Conservation (phyloP, 331 rosid species). For the Acacia pycnantha region DNA sequence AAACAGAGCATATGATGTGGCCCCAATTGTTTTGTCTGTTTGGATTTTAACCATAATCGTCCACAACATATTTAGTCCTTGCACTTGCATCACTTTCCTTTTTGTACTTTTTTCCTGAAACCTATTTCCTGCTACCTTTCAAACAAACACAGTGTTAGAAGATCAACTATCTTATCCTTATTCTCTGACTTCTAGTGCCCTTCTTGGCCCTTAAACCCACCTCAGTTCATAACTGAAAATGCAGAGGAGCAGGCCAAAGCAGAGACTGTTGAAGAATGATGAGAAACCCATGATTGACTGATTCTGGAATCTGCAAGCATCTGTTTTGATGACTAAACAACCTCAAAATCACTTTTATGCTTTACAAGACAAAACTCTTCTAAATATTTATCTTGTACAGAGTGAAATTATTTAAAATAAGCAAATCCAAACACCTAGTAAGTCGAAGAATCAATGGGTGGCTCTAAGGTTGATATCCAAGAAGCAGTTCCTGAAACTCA, state of each 20-base stretch:
- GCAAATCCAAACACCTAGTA: no score
- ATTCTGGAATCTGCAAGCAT: background rate
- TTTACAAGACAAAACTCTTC: background rate
- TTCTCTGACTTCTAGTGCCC: conserved; percentile 11
- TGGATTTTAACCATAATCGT: background rate
- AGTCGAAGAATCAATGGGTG: no score
- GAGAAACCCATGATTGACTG: no score
- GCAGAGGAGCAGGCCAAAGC: background rate
- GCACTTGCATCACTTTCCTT: background rate
- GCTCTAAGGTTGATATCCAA: background rate
- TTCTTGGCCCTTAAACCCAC: conserved; percentile 19
- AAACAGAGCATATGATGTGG: background rate
- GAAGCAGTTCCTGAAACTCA: conserved; percentile 1
- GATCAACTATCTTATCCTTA: background rate
- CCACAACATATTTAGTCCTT: background rate
- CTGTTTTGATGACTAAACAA: background rate
- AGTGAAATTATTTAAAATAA: no score
- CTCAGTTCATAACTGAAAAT: background rate
- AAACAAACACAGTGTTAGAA: background rate
- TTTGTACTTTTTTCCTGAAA: background rate
- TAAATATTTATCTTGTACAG: background rate
- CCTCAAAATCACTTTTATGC: background rate
- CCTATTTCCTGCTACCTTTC: background rate
- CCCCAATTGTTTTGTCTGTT: background rate
- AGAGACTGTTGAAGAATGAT: background rate